Evolutionary conservation across 2,329 filamentous ascomycete species (phyloP).

Genomic region (Neofusicoccum umdonicola): DNA sequence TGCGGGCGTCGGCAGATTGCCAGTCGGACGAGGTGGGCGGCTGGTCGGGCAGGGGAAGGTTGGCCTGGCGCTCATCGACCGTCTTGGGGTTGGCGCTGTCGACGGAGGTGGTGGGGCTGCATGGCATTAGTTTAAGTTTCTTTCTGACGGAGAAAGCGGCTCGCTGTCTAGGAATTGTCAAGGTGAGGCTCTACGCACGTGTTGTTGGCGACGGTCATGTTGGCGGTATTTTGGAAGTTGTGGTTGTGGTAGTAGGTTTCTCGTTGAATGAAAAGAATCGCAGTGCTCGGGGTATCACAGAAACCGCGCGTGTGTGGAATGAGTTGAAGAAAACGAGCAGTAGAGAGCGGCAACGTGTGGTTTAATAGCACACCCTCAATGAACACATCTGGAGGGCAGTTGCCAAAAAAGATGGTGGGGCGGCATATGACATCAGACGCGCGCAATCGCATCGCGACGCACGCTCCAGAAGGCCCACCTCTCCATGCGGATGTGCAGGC

Average conservation of each 20-base stretch:
- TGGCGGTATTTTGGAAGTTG: slow-evolving; percentile 1
- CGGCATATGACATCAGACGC: slow-evolving; percentile 5
- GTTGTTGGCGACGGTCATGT: slow-evolving; percentile 9
- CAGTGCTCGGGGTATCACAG: not conserved
- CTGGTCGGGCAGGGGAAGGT: slow-evolving; percentile 76
- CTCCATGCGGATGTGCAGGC: slow-evolving; percentile 7
- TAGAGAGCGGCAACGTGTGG: not conserved
- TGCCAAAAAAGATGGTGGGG: slow-evolving; percentile 7
- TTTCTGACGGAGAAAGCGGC: not conserved
- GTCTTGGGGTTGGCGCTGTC: slow-evolving; percentile 74
- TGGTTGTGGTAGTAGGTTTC: not conserved
- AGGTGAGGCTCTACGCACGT: not conserved
- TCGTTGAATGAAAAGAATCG: not conserved
- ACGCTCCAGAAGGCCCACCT: not conserved
- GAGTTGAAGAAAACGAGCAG: not conserved
- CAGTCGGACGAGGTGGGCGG: slow-evolving; percentile 75
- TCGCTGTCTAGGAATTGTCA: too few species aligned
- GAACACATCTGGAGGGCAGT: not conserved
- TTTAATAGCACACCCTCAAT: slow-evolving; percentile 1
- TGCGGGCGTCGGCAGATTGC: slow-evolving; percentile 68
- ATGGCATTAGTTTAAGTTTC: not conserved
- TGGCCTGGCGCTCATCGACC: slow-evolving; percentile 67
- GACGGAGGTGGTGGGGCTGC: slow-evolving; percentile 69
- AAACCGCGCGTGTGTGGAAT: not conserved
- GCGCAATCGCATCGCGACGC: not conserved